Conservation (phyloP, 148 eudicot species). For the Heliosperma pusillum region DNA sequence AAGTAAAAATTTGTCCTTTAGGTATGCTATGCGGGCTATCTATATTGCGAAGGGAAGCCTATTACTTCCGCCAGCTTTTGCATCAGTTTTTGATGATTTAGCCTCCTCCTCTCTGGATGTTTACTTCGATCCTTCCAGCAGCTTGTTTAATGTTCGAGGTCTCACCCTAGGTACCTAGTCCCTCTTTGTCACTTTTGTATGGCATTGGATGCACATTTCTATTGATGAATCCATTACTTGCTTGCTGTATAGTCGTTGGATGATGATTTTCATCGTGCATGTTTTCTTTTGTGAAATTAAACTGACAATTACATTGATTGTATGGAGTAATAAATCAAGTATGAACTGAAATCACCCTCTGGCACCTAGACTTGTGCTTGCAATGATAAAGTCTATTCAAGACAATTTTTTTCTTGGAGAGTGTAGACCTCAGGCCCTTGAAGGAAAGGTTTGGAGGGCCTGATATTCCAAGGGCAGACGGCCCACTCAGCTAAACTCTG, state of each 20-base stretch:
- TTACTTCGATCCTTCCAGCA: constrained; percentile 94
- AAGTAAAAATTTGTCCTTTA: constrained; percentile 21
- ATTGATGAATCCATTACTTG: not conserved
- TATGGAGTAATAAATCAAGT: not conserved
- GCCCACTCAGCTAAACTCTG: no score
- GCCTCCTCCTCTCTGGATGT: constrained; percentile 97
- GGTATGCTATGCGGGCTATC: constrained; percentile 98
- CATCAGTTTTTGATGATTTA: constrained; percentile 91
- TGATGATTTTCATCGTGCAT: not conserved
- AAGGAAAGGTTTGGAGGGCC: constrained; percentile 1
- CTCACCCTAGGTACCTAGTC: constrained; percentile 67
- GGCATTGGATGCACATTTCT: not conserved
- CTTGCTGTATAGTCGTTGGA: not conserved
- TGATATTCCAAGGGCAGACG: not conserved
- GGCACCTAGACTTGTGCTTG: not conserved
- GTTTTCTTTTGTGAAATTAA: not conserved
- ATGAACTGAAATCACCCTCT: not conserved
- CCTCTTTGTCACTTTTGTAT: not conserved
- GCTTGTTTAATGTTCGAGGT: constrained; percentile 73
- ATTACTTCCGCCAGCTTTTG: constrained; percentile 92
- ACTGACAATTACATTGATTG: not conserved
- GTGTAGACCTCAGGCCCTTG: not conserved
- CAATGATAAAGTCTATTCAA: not conserved
- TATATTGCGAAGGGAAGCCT: constrained; percentile 97
- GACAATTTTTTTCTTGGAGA: not conserved